Evolutionary conservation across 768 basidiomycete genomes (phyloP), one percentile per base, ranked within the genome.

Genomic region (Termitomyces sp.): DNA sequence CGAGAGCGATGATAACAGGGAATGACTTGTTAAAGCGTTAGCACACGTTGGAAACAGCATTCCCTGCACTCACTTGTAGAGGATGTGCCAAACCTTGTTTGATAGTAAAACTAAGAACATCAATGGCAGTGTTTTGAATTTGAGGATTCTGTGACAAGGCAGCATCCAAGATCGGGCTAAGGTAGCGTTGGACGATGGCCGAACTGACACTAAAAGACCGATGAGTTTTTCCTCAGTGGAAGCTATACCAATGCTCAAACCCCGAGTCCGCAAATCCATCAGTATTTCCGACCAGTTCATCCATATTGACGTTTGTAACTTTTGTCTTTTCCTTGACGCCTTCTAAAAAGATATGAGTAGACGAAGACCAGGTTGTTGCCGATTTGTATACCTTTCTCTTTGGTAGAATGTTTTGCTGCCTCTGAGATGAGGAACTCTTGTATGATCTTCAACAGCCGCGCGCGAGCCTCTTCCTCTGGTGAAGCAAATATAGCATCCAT

Each of bases 191-290:
- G 0, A 98, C 88, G 37, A 99, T 82, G 3, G 93, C 92, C 1
- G 96, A 95, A 70, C 92, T 93, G 60, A 98, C 92, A 28, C 96
- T 98, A 46, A 7, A 57, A 60, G 48, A 36, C 10, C 3, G 49
- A 42, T 61, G 13, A 58, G 22, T 16, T 18, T n/a, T 24, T n/a
- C 7, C 5, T 37, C 12, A 7, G 54, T 4, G 12, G 42, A 28
- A 16, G 31, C 48, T 28, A 20, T 9, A 46, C 39, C 4, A 24
- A 18, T 31, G 1, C 31, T 60, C 84, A 65, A 72, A 98, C 97
- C 95, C 95, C 6, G 96, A 98, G 64, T 98, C 97, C 0, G 96
- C 94, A 69, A 98, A 96, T 1, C 89, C 93, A 65, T 94, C 90
- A 0, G 94, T 94, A 65, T 96, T 95, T 0, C 97, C 97, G 4